Conservation (phyloP, 2,329 filamentous ascomycete species). For the Calonectria montana region DNA sequence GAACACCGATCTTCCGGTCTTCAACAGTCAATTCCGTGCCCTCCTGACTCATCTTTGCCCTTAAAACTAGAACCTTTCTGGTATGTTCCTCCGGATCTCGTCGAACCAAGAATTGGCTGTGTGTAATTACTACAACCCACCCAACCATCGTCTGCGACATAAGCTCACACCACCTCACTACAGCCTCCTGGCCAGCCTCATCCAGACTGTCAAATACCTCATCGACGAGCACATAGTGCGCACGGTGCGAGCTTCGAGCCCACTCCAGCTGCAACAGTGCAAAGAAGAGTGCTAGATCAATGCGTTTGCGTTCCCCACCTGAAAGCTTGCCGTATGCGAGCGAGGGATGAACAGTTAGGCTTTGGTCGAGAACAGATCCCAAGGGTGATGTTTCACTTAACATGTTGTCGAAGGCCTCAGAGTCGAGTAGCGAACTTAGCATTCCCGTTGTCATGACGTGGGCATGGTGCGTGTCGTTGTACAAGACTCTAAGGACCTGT, state of each 20-base stretch:
- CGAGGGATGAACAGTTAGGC: slow-evolving; percentile 24
- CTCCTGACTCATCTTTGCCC: slow-evolving; percentile 27
- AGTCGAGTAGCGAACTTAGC: slow-evolving; percentile 30
- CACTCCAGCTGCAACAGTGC: slow-evolving; percentile 29
- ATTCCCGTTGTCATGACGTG: slow-evolving; percentile 30
- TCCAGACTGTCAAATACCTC: slow-evolving; percentile 38
- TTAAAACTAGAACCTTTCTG: slow-evolving; percentile 20
- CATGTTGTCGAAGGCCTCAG: slow-evolving; percentile 5
- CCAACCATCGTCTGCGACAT: slow-evolving; percentile 24
- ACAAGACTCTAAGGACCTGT: slow-evolving; percentile 28
- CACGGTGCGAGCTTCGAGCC: slow-evolving; percentile 29
- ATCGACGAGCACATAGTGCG: slow-evolving; percentile 35
- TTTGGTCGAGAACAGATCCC: slow-evolving; percentile 21
- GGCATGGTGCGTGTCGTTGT: slow-evolving; percentile 29
- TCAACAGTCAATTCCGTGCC: slow-evolving; percentile 28
- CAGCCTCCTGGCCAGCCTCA: slow-evolving; percentile 29
- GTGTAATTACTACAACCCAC: slow-evolving; percentile 37
- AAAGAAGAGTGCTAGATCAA: slow-evolving; percentile 38
- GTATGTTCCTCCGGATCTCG: slow-evolving; percentile 22
- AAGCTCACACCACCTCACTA: slow-evolving; percentile 28
- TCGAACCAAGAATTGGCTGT: slow-evolving; percentile 31
- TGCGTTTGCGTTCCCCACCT: slow-evolving; percentile 34
- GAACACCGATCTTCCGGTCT: slow-evolving; percentile 26
- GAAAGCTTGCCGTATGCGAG: slow-evolving; percentile 35
- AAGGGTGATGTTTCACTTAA: background rate